A percentile compares a stretch with the other conserved stretches of the same genome.
Evolutionary conservation across 2,329 filamentous ascomycete species (phyloP).

Genomic region (Tothia fuscella): DNA sequence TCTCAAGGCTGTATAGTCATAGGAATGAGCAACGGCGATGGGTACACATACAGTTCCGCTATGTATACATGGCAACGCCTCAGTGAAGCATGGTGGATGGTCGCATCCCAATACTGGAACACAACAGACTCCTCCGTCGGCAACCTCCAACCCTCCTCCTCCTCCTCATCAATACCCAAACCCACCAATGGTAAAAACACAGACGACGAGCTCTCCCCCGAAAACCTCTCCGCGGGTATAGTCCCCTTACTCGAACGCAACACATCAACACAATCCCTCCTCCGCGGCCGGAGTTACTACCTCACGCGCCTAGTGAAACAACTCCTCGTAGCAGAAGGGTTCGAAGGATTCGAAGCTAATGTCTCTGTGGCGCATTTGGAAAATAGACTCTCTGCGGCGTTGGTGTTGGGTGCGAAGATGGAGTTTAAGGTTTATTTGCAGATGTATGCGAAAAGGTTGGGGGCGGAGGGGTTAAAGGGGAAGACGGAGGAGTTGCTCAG

Average conservation of each 20-base stretch:
- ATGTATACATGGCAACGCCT: slow-evolving; percentile 91
- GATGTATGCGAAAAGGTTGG: slow-evolving; percentile 95
- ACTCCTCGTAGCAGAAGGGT: slow-evolving; percentile 77
- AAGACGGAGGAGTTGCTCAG: slow-evolving; percentile 92
- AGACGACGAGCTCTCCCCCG: slow-evolving; percentile 38
- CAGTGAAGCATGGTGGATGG: slow-evolving; percentile 97
- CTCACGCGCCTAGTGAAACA: slow-evolving; percentile 85
- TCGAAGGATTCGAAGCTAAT: slow-evolving; percentile 79
- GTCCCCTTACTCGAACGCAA: slow-evolving; percentile 89
- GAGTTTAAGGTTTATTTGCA: slow-evolving; percentile 92
- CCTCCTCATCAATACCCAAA: slow-evolving; percentile 24
- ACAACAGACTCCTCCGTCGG: slow-evolving; percentile 84
- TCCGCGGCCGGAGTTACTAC: slow-evolving; percentile 85
- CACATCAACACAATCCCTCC: slow-evolving; percentile 82
- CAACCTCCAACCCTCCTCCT: slow-evolving; percentile 55
- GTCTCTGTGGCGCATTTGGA: slow-evolving; percentile 92
- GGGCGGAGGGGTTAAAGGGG: slow-evolving; percentile 70
- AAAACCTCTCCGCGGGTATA: slow-evolving; percentile 73
- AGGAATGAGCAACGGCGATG: slow-evolving; percentile 89
- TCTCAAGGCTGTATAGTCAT: slow-evolving; percentile 75
- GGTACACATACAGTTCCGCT: slow-evolving; percentile 73
- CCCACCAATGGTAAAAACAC: slow-evolving; percentile 34
- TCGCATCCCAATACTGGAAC: slow-evolving; percentile 98
- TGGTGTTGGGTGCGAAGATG: slow-evolving; percentile 73
- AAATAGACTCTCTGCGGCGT: slow-evolving; percentile 80